Percentiles rank a stretch among this genome's conserved stretches.
Conservation (phyloP, 192 early-diverging fungal species). For the Coemansia sp. region DNA sequence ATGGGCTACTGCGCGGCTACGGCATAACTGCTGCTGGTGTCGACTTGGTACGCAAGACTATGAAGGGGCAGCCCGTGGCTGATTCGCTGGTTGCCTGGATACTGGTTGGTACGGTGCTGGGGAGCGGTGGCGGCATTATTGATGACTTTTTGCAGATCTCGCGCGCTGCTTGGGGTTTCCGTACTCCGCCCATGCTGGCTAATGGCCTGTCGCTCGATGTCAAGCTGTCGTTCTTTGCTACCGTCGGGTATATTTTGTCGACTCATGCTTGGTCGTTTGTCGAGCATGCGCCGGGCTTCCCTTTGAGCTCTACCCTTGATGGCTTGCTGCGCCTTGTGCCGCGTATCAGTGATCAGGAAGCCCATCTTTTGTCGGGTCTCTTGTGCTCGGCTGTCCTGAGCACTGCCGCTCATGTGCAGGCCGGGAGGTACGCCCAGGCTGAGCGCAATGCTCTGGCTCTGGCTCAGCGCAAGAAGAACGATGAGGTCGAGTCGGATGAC, state of each 20-base stretch:
- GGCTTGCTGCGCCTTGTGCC: constrained; percentile 33
- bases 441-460: constrained; percentile 19
- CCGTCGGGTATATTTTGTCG: constrained; percentile 48
- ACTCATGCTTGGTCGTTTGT: constrained; percentile 54
- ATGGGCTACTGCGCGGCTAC: constrained; percentile 54
- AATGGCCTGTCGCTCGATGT: constrained; percentile 38
- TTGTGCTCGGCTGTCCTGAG: constrained; percentile 50
- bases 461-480: constrained; percentile 39
- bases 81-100: constrained; percentile 54
- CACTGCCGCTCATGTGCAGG: constrained; percentile 28
- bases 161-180: constrained; percentile 34
- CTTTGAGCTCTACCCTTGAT: constrained; percentile 37
- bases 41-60: constrained; percentile 47
- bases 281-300: constrained; percentile 40
- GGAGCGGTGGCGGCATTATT: constrained; percentile 56
- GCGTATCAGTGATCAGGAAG: constrained; percentile 42
- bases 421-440: constrained; percentile 21
- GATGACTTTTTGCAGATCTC: constrained; percentile 55
- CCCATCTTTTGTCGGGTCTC: constrained; percentile 38
- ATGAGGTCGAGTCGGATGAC: constrained; percentile 11
- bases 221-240: constrained; percentile 47
- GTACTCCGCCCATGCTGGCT: constrained; percentile 43
- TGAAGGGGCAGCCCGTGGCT: constrained; percentile 43
- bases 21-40: constrained; percentile 55
- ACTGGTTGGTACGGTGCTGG: constrained; percentile 48